Conservation (phyloP, 441 rosid species). For the Kokia cookei region DNA sequence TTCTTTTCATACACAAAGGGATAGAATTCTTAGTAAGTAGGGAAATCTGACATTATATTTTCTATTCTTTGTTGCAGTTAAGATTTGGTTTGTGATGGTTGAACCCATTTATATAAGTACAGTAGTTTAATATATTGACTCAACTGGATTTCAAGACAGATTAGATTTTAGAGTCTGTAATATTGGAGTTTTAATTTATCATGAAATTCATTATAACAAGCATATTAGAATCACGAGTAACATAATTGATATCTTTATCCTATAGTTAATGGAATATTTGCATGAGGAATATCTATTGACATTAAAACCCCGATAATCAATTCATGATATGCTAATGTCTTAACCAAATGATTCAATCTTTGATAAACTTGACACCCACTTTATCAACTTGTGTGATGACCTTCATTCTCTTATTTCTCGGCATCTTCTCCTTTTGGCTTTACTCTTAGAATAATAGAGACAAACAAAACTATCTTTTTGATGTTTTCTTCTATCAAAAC, state of each 20-base stretch:
- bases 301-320: no score
- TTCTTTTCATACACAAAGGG: slow-evolving; percentile 29
- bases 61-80: slow-evolving; percentile 60
- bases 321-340: not conserved
- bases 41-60: slow-evolving; percentile 30
- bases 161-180: not conserved
- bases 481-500: not conserved
- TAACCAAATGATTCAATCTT: not conserved
- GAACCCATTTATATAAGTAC: slow-evolving; percentile 9
- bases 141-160: slow-evolving; percentile 19
- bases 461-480: not conserved
- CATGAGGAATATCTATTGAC: no score
- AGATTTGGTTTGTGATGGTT: slow-evolving; percentile 17
- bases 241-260: slow-evolving; percentile 16
- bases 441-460: not conserved
- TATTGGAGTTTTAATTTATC: no score
- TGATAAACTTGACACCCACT: not conserved
- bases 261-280: no score
- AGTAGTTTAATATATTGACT: slow-evolving; percentile 19
- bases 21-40: slow-evolving; percentile 45
- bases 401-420: not conserved
- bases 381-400: not conserved
- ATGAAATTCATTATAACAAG: not conserved
- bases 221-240: not conserved
- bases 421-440: not conserved